phyloP scores from a whole-genome alignment of 2,329 filamentous ascomycete species.

The Myriosclerotinia curreyana region DNA sequence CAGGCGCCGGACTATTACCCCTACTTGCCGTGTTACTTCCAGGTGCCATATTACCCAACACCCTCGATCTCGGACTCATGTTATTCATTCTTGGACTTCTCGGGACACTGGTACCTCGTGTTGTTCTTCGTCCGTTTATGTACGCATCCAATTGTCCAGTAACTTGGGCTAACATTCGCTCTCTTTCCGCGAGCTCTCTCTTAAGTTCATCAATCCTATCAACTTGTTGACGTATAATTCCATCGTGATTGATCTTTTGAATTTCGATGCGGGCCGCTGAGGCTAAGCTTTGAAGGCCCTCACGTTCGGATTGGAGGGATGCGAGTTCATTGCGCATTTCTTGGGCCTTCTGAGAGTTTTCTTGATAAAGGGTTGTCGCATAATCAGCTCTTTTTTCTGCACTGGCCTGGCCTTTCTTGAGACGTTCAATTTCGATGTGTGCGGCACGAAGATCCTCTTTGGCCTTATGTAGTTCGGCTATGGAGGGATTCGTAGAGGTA shows the following conservation, averaged over 20 bases:
- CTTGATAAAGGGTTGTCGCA: constrained; percentile 35
- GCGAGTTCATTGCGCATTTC: constrained; percentile 28
- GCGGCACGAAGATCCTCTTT: constrained; percentile 40
- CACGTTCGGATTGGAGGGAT: constrained; percentile 26
- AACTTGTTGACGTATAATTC: constrained; percentile 26
- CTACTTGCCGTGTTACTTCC: constrained; percentile 25
- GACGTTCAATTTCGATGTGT: constrained; percentile 29
- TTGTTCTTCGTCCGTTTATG: constrained; percentile 43
- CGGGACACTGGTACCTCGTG: constrained; percentile 36
- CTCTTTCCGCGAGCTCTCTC: constrained; percentile 35
- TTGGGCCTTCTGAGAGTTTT: constrained; percentile 30
- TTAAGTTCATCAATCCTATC: constrained; percentile 40
- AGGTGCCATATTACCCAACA: constrained; percentile 22
- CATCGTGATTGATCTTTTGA: constrained; percentile 33
- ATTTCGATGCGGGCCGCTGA: constrained; percentile 34
- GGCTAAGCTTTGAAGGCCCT: constrained; percentile 29
- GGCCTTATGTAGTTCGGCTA: constrained; percentile 43
- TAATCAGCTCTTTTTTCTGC: constrained; percentile 35
- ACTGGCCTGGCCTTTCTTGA: constrained; percentile 28
- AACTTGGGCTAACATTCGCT: constrained; percentile 43
- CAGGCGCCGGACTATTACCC: constrained; percentile 34
- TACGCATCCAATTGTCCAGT: constrained; percentile 41
- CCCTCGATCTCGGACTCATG: constrained; percentile 27
- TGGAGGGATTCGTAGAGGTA: constrained; percentile 41
- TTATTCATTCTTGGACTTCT: constrained; percentile 37